Percentiles rank a stretch among this genome's conserved stretches.
These are phyloP conservation scores for Neurospora sp. DNA, from an alignment of 495 filamentous ascomycete species.

Conservation along the genomic window DNA sequence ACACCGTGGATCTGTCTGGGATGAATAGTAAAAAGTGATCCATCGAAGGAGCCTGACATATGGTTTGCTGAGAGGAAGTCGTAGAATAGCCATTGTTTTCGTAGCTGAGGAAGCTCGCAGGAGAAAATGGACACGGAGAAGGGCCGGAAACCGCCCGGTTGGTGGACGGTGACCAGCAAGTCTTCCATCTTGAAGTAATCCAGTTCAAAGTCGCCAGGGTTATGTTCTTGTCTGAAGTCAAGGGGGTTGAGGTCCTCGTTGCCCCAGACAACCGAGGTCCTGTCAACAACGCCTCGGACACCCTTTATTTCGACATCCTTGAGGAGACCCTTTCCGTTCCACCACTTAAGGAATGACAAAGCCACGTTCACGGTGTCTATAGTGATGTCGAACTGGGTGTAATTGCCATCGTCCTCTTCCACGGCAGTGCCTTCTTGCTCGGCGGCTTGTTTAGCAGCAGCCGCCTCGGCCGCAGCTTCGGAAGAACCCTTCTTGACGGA, in stretches of 20 bases:
- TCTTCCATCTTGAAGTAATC: constrained; percentile 94
- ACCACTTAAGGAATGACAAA: constrained; percentile 94
- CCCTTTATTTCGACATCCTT: constrained; percentile 90
- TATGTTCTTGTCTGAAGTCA: constrained; percentile 74
- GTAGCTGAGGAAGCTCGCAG: constrained; percentile 82
- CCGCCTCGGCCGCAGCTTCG: constrained; percentile 73
- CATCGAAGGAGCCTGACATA: constrained; percentile 92
- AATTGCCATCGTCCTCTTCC: constrained; percentile 84
- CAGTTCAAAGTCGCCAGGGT: constrained; percentile 91
- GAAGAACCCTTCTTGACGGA: constrained; percentile 91
- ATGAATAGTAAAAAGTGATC: constrained; percentile 94
- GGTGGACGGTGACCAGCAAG: constrained; percentile 82
- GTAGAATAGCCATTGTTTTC: constrained; percentile 96
- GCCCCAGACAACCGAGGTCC: constrained; percentile 66
- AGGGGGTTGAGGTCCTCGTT: constrained; percentile 71
- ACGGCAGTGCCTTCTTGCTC: constrained; percentile 26
- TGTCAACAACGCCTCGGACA: constrained; percentile 90
- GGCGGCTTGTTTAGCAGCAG: constrained; percentile 51
- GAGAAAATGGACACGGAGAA: constrained; percentile 93
- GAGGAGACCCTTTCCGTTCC: constrained; percentile 88
- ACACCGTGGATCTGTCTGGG: constrained; percentile 77
- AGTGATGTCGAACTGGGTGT: constrained; percentile 93
- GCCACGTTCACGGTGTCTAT: constrained; percentile 95
- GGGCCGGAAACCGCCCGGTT: constrained; percentile 80
- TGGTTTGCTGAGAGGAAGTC: constrained; percentile 91